Percentiles rank a stretch among this genome's conserved stretches.
Conservation (phyloP, 2,329 filamentous ascomycete species). For the Samsoniella hepiali region DNA sequence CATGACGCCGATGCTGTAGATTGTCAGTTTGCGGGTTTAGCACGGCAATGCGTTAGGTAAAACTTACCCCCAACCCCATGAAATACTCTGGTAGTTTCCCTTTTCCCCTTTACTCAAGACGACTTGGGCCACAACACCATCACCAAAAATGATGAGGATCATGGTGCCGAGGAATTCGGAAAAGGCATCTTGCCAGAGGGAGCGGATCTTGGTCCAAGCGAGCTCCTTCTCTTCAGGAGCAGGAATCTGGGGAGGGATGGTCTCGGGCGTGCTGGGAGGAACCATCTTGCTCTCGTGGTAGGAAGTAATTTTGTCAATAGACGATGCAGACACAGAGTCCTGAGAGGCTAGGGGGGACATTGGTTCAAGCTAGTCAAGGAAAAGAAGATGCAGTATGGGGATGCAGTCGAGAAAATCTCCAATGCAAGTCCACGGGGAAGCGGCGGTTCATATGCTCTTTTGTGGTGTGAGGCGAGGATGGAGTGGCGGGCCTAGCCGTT, state of each 20-base stretch:
- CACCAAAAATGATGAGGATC: conserved; percentile 65
- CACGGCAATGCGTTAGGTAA: background rate
- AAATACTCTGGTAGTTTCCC: conserved; percentile 49
- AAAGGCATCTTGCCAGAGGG: conserved; percentile 54
- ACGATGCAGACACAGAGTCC: conserved; percentile 35
- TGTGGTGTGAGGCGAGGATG: background rate
- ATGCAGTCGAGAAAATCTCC: conserved; percentile 1
- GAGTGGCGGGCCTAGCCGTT: conserved; percentile 9
- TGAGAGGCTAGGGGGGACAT: conserved; percentile 31
- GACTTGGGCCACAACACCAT: conserved; percentile 69
- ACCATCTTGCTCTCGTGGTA: conserved; percentile 34
- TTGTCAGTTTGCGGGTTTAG: conserved; percentile 10
- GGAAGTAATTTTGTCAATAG: conserved; percentile 31
- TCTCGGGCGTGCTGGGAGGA: conserved; percentile 17
- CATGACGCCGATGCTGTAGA: conserved; percentile 61
- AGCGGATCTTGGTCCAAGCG: conserved; percentile 52
- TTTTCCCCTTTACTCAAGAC: conserved; percentile 50
- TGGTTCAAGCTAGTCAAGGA: conserved; percentile 20
- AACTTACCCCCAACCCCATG: conserved; percentile 49
- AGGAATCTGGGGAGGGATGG: conserved; percentile 19
- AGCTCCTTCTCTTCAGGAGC: conserved; percentile 26
- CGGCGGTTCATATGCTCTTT: conserved; percentile 18
- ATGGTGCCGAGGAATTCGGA: conserved; percentile 68
- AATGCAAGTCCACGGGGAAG: conserved; percentile 17
- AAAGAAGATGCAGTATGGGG: conserved; percentile 12